Base-by-base conservation (phyloP, 108 stramenopile species). In the Asterionellopsis glacialis region DNA sequence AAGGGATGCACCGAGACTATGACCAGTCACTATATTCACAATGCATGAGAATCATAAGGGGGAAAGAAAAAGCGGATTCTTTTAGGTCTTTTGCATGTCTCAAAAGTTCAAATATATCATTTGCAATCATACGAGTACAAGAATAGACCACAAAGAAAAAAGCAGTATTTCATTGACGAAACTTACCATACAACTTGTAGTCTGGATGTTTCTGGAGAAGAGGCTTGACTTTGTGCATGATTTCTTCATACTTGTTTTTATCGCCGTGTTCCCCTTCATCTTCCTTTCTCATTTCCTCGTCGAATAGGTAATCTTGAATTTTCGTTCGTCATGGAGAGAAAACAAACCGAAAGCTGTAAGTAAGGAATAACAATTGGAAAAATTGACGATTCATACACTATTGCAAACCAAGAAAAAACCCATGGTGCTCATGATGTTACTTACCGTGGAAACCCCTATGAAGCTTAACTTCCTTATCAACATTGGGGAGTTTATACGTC, bases 1-100 rank as follows among this genome's bases (percentile, higher is more conserved):
- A 9, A 91, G 57, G 1, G 84, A 85, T 1, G 77, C 90, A 11
- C 84, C 90, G 7, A 85, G 56, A 47, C 68, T 68, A 41, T 87
- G 85, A 0, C 90, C 90, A 14, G 84, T 33, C 33, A 33, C 33
- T 33, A 33, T 33, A 33, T 33, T 33, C 7, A 7, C 7, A 33
- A 33, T 7, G n/a, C n/a, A n/a, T n/a, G n/a, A n/a, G n/a, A n/a
- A n/a, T n/a, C n/a, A n/a, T n/a, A n/a, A n/a, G n/a, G n/a, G n/a
- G n/a, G n/a, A 33, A 33, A 5, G 33, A 33, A 33, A 33, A 33
- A 33, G 33, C 2, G 33, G 7, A 33, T 33, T 2, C 33, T 2
- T 33, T 33, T 2, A 33, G 7, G n/a, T n/a, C n/a, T n/a, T n/a
- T n/a, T n/a, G n/a, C n/a, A n/a, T n/a, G n/a, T n/a, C n/a, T n/a